Base-by-base conservation (phyloP, 1,284 basidiomycete genomes). In the Cryptococcus depauperatus region DNA sequence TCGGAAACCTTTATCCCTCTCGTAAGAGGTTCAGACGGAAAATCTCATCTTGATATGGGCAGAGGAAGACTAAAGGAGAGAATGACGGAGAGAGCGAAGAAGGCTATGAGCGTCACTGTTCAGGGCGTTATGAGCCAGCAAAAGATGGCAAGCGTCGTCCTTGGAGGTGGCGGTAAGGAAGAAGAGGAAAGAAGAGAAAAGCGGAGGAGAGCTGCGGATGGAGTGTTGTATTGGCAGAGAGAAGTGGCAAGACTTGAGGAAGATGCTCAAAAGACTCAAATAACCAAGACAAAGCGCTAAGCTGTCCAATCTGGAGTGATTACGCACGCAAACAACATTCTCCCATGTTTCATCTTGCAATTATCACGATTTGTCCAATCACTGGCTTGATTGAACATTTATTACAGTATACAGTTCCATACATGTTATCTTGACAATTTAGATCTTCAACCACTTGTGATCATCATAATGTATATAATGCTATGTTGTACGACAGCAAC, bases 181-280 rank as follows among this genome's bases (percentile, higher is more conserved):
- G 62, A 65, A 46, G 56, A 58, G 44, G 44, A 46, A 34, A 48
- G 42, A 23, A 47, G 61, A 28, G 59, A 63, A 41, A 54, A 51
- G 37, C 52, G 56, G 43, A 50, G 62, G 18, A 53, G 50, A 33
- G 62, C 61, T 27, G 51, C 51, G 11, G 62, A 63, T 50, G 59
- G 61, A 18, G 54, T 65, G 4, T 22, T 65, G 9, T 59, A 65
- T 41, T 65, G 62, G 62, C 62, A 65, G 45, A 59, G 51, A 37
- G 57, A 63, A 43, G 59, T 65, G 16, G 51, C 43, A 18, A 56
- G 57, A 42, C 38, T 65, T 26, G 51, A 54, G 37, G 40, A 33
- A n/a, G 49, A 39, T 18, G 40, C 35, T n/a, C 25, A 13, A 25
- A 11, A 19, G 7, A 6, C 27, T 41, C n/a, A 16, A 13, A 30